These are phyloP conservation scores for Lodderomyces oxycetoniae DNA, from an alignment of 1,139 yeast genomes.

Conservation along the genomic window DNA sequence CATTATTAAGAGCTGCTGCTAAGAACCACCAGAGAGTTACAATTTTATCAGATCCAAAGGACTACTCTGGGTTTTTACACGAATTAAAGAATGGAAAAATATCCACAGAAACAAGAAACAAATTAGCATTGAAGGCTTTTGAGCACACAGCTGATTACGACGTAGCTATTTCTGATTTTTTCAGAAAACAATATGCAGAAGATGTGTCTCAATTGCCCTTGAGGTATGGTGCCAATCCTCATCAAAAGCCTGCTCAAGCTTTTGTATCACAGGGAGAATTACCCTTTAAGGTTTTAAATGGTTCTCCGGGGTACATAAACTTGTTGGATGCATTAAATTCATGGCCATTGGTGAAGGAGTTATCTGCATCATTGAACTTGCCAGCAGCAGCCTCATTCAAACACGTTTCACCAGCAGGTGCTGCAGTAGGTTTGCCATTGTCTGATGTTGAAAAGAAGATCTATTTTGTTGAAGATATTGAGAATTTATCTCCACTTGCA, in stretches of 20 bases:
- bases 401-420: slow-evolving; percentile 99
- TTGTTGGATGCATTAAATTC: slow-evolving; percentile 93
- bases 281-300: slow-evolving; percentile 90
- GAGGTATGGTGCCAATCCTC: slow-evolving; percentile 98
- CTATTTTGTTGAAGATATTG: slow-evolving; percentile 91
- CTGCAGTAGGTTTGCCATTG: slow-evolving; percentile 92
- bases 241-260: slow-evolving; percentile 98
- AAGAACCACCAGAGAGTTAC: slow-evolving; percentile 96
- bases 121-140: slow-evolving; percentile 90
- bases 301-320: slow-evolving; percentile 97
- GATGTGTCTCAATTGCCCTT: slow-evolving; percentile 83
- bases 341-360: slow-evolving; percentile 97
- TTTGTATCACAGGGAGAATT: slow-evolving; percentile 79
- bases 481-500: slow-evolving; percentile 92
- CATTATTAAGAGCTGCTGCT: slow-evolving; percentile 96
- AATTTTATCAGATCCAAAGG: slow-evolving; percentile 88
- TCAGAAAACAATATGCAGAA: slow-evolving; percentile 95
- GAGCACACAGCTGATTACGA: slow-evolving; percentile 99
- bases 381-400: slow-evolving; percentile 99
- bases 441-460: slow-evolving; percentile 88
- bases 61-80: slow-evolving; percentile 79
- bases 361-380: slow-evolving; percentile 85
- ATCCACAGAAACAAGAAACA: slow-evolving; percentile 69
- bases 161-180: slow-evolving; percentile 90
- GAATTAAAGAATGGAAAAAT: slow-evolving; percentile 75